phyloP scores from a whole-genome alignment of 2,329 filamentous ascomycete species.

The Ophiostoma novo-ulmi region DNA sequence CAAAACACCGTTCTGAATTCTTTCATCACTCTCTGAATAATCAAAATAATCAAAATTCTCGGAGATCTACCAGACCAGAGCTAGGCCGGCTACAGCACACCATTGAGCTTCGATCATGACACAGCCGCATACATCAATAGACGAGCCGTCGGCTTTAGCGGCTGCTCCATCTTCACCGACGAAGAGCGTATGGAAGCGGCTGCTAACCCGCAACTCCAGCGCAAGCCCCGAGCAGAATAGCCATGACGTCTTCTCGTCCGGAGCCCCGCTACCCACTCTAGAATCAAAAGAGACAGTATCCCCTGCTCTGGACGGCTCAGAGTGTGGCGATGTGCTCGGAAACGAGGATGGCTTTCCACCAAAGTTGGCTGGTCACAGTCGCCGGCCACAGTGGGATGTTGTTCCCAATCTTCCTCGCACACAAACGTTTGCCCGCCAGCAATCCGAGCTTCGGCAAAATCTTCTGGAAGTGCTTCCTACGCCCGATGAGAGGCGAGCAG shows the following conservation, averaged over 20 bases:
- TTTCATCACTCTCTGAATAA: neutral
- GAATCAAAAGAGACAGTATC: neutral
- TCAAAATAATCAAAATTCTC: neutral
- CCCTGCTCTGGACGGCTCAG: neutral
- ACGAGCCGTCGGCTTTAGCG: slow-evolving; percentile 25
- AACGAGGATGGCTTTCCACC: slow-evolving; percentile 9
- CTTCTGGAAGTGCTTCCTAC: slow-evolving; percentile 62
- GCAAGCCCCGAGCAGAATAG: neutral
- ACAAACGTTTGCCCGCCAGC: slow-evolving; percentile 75
- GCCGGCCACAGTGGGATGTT: slow-evolving; percentile 54
- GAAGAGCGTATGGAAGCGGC: slow-evolving; percentile 26
- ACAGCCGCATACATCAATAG: slow-evolving; percentile 14
- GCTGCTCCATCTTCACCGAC: slow-evolving; percentile 28
- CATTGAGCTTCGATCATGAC: slow-evolving; percentile 20
- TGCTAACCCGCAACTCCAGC: slow-evolving; percentile 22
- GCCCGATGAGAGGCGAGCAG: slow-evolving; percentile 63
- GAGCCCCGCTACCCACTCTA: neutral
- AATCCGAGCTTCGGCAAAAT: slow-evolving; percentile 72
- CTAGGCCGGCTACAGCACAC: neutral
- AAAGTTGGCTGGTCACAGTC: slow-evolving; percentile 29
- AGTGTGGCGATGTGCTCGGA: neutral
- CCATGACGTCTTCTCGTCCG: neutral
- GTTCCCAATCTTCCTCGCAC: slow-evolving; percentile 71
- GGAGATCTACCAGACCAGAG: neutral
- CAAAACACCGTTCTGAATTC: neutral